Base-by-base conservation (phyloP, 345 rosid genomes). In the Bruguiera gymnorhiza region DNA sequence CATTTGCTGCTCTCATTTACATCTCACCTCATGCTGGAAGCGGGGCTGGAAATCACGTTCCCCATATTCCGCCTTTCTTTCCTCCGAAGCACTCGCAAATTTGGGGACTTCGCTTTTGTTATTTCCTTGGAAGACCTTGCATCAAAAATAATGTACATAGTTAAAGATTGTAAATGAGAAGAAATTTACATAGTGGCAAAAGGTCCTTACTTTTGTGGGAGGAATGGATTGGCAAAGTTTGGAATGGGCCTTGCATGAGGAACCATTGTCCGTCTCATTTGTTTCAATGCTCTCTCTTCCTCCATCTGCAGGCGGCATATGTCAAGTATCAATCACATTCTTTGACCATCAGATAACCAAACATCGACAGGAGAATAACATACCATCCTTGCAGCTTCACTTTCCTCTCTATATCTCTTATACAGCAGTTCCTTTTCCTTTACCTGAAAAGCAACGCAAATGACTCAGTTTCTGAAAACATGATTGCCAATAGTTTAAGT, bases 371-470 rank as follows among this genome's bases (percentile, higher is more conserved):
- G 29, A 19, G 21, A 24, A 23, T 20, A 3, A 0, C 71, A 54
- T 88, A 92, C 99, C 97, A 89, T 90, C 67, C 73, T 86, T 16
- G 86, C 93, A 62, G 93, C 83, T 75, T 96, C 98, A 63, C 83
- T 92, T 78, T 96, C 99, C 73, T 96, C 98, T 77, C 99, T 83
- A 76, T 87, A 88, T 85, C 99, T 86, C 80, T 96, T 96, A 68
- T 90, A 92, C 69, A 83, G 63, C 67, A 73, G 73, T 76, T 90
- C 99, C 71, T 96, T 96, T 83, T 92, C 97, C 80, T 87, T 96
- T 58, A 96, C 82, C 99, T 92, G 88, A 26, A 54, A 54, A 64
- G 68, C 29, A 31, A 59, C 2, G 24, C 16, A 5, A 8, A 5
- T 1, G 30, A 26, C 29, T 55, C 59, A 5, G 2, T 10, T 31